phyloP scores from a whole-genome alignment of 257 asterid genomes.

The Solanum raphanifolium region DNA sequence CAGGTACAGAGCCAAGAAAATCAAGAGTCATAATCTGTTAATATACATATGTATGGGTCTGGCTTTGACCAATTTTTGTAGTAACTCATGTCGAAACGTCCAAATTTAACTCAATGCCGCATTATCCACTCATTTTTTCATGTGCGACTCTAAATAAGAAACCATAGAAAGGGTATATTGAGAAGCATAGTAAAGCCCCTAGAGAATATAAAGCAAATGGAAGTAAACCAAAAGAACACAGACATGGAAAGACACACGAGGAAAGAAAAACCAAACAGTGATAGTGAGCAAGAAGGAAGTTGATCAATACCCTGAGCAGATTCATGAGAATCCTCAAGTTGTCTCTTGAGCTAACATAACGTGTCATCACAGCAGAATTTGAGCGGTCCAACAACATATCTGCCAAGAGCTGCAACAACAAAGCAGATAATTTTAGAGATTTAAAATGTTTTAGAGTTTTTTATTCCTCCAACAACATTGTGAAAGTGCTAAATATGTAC shows the following conservation, averaged over 20 bases:
- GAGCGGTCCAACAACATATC: constrained; percentile 89
- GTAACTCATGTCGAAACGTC: not conserved
- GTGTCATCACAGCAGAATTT: constrained; percentile 75
- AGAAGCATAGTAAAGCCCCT: not conserved
- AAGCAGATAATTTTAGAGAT: not conserved
- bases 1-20: not conserved
- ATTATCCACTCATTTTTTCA: not conserved
- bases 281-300: not conserved
- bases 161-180: not conserved
- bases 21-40: not conserved
- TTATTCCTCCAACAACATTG: not conserved
- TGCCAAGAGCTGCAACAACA: constrained; percentile 55
- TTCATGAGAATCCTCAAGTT: constrained; percentile 93
- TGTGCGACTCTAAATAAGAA: not conserved
- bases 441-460: not conserved
- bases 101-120: not conserved
- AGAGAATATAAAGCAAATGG: not conserved
- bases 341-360: constrained; percentile 73
- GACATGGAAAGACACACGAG: not conserved
- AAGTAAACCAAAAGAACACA: not conserved
- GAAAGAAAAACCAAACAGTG: not conserved
- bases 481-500: not conserved
- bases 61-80: not conserved
- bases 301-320: constrained; percentile 66
- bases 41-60: not conserved